Percentiles rank a stretch among this genome's conserved stretches.
These are phyloP conservation scores for Dissophora ornata DNA, from an alignment of 192 early-diverging fungal species.

Conservation along the genomic window DNA sequence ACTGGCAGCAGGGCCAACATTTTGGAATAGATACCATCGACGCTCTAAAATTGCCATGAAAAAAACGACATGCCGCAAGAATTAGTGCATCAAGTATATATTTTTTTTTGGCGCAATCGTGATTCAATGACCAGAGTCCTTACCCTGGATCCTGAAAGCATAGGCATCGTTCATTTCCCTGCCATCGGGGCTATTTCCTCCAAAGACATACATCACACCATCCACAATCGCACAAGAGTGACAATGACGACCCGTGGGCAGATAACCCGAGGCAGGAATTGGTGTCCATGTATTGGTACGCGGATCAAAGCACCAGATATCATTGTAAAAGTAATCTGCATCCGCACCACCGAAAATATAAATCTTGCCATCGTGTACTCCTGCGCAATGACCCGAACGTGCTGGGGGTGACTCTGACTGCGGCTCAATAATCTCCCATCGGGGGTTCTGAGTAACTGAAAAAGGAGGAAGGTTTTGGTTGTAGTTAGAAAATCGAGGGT, in stretches of 20 bases:
- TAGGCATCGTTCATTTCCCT: conserved; percentile 60
- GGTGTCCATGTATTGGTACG: conserved; percentile 55
- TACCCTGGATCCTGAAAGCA: conserved; percentile 64
- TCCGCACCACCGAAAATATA: conserved; percentile 65
- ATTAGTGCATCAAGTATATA: not conserved
- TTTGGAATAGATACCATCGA: conserved; percentile 69
- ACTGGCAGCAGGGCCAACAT: conserved; percentile 60
- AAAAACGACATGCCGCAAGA: not conserved
- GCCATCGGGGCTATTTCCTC: conserved; percentile 59
- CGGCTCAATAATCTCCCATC: conserved; percentile 47
- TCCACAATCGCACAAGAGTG: conserved; percentile 56
- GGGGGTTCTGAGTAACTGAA: conserved; percentile 46
- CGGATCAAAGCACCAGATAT: conserved; percentile 68
- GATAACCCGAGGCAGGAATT: conserved; percentile 57
- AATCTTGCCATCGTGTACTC: conserved; percentile 44
- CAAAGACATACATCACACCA: conserved; percentile 68
- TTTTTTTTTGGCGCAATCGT: no score
- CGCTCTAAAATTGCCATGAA: conserved; percentile 37
- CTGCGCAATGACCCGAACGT: conserved; percentile 36
- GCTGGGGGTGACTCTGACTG: conserved; percentile 49
- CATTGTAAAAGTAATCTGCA: conserved; percentile 63
- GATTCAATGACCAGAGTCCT: no score
- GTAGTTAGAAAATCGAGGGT: no score
- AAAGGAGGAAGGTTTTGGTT: no score
- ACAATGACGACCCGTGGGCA: conserved; percentile 59